Base-by-base conservation (phyloP, 352 stramenopile species). In the Phytophthora uliginosa region DNA sequence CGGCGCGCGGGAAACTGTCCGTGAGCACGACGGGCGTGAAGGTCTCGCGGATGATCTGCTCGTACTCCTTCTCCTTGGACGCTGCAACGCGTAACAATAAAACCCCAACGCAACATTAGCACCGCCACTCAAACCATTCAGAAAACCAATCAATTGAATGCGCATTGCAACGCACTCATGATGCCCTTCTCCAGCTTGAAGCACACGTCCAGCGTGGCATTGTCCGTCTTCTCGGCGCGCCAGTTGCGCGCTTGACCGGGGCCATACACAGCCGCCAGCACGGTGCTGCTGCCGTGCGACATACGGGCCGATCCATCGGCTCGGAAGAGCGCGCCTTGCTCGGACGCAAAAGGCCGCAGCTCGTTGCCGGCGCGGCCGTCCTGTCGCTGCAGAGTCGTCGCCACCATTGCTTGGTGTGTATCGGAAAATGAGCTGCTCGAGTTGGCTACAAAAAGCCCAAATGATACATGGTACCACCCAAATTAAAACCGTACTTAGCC, bases 21-120 rank as follows among this genome's bases (percentile, higher is more conserved):
- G 78, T 80, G 45, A 93, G 52, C 53, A 95, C 73, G 26, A 94
- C 71, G 20, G 87, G 83, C 63, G 86, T 80, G 66, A 95, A 95
- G 22, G 88, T 94, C 65, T 93, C 68, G 8, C 87, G 85, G 57
- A 95, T 88, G 53, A 95, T 83, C 78, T 91, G 83, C 69, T 95
- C 89, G 71, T 91, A 94, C 71, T 94, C 89, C 65, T 95, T 95
- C 78, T 95, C 87, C 72, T 91, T 93, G 52, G 85, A 90, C 55
- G 80, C 87, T 94, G 48, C 33, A 66, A 45, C 4, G 59, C 9
- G 7, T 12, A 42, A 42, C 36, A 42, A 15, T 50, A 8, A 22
- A 42, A 17, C 42, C 15, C 17, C 42, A 50, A 17, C 17, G 17
- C 42, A 20, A 0, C 2, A 18, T 42, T 18, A 42, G 13, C 42